phyloP scores from a whole-genome alignment of 2,329 filamentous ascomycete species.

The Paraphaeosphaeria sporulosa region DNA sequence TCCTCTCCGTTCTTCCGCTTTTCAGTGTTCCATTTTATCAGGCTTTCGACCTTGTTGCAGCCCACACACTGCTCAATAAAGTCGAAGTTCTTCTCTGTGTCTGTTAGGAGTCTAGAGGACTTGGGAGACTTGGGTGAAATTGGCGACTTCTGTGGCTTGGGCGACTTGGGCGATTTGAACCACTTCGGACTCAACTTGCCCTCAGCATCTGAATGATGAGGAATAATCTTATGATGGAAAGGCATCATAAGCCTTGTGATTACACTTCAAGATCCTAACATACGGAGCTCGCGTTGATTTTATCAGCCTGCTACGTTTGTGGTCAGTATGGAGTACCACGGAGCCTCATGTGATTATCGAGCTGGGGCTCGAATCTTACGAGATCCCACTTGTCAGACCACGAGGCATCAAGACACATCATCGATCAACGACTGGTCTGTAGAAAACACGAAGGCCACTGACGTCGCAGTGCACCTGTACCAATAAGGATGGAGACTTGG shows the following conservation, averaged over 20 bases:
- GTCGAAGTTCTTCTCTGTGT: slow-evolving; percentile 11
- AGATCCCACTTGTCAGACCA: slow-evolving; percentile 8
- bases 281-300: background rate
- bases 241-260: slow-evolving; percentile 10
- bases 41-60: slow-evolving; percentile 15
- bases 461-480: background rate
- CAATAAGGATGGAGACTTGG: slow-evolving; percentile 4
- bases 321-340: background rate
- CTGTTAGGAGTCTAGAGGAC: background rate
- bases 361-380: background rate
- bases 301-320: slow-evolving; percentile 8
- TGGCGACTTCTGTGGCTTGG: background rate
- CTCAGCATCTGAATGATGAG: slow-evolving; percentile 9
- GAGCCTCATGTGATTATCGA: background rate
- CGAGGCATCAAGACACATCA: slow-evolving; percentile 1
- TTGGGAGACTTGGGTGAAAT: slow-evolving; percentile 2
- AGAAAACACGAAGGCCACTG: slow-evolving; percentile 1
- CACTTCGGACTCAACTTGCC: slow-evolving; percentile 8
- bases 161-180: slow-evolving; percentile 5
- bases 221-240: slow-evolving; percentile 3
- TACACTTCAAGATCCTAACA: background rate
- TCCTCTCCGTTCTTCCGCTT: background rate
- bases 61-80: slow-evolving; percentile 14
- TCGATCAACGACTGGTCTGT: background rate
- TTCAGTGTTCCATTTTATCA: slow-evolving; percentile 12